phyloP scores from a whole-genome alignment of 1,284 basidiomycete genomes.

The Trichosporon ovoides region DNA sequence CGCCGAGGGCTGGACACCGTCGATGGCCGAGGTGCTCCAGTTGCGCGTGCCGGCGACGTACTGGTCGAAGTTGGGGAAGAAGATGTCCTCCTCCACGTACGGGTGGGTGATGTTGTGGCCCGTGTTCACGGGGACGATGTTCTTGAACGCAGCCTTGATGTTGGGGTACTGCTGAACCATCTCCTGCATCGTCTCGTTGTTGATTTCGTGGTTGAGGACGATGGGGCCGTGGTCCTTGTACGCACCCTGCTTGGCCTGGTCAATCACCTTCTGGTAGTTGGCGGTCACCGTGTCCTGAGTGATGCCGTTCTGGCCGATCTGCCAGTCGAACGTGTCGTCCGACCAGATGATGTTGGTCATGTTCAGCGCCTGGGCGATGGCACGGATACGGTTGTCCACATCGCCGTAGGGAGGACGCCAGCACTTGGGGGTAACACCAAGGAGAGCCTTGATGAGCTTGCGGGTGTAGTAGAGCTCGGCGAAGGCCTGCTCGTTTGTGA shows the following conservation, averaged over 20 bases:
- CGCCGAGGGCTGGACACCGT: neutral
- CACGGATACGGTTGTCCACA: conserved; percentile 54
- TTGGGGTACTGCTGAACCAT: conserved; percentile 37
- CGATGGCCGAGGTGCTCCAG: neutral
- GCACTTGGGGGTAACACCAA: conserved; percentile 52
- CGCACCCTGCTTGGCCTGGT: conserved; percentile 41
- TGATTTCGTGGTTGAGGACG: conserved; percentile 52
- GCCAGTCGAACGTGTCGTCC: conserved; percentile 52
- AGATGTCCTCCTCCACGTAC: conserved; percentile 50
- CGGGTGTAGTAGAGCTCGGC: conserved; percentile 56
- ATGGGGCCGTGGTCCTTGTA: conserved; percentile 47
- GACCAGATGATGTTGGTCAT: conserved; percentile 53
- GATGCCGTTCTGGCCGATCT: conserved; percentile 35
- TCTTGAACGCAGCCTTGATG: conserved; percentile 42
- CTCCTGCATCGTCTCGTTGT: conserved; percentile 48
- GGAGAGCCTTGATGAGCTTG: conserved; percentile 52
- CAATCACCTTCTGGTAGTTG: conserved; percentile 51
- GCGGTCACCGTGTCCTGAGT: conserved; percentile 43
- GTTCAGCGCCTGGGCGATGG: conserved; percentile 52
- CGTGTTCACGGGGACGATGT: conserved; percentile 45
- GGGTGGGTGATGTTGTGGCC: conserved; percentile 50
- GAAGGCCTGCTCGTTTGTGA: conserved; percentile 53
- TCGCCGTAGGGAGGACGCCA: conserved; percentile 53
- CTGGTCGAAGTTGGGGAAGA: conserved; percentile 35
- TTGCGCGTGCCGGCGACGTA: conserved; percentile 20